Base-by-base conservation (phyloP, 2,329 filamentous ascomycete species). In the Epichloe bromicola region DNA sequence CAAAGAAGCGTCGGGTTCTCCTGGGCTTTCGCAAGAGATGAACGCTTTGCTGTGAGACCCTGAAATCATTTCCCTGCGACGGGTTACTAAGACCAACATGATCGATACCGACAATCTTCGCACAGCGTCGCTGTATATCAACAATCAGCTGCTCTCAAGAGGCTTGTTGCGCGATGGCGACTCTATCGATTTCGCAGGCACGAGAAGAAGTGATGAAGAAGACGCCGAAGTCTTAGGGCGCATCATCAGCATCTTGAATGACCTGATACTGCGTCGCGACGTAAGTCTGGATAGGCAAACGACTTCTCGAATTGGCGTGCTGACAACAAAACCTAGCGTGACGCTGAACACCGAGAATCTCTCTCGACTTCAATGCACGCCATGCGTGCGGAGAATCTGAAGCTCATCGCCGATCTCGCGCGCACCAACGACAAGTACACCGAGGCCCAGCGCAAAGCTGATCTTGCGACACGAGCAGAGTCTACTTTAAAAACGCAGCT, bases 181-280 rank as follows among this genome's bases (percentile, higher is more conserved):
- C 60, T 73, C 71, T 41, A 86, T 98, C 67, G 84, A 96, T 66
- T 98, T 98, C 65, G 82, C 86, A 54, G 73, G 80, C 55, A 84
- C 86, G 8, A 79, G 79, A 49, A 74, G 79, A 55, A 75, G 76
- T 17, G 79, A 78, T 17, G 74, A 79, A 38, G 76, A 74, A 41
- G 63, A 66, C 23, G 55, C 61, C 2, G 79, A 77, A 48, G 86
- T 86, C 17, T 91, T 93, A 82, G 85, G 86, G 19, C 80, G 82
- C 57, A 83, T 97, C 59, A 95, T 98, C 70, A 86, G 91, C 63
- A 77, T 98, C 23, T 82, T 98, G 46, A 95, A 98, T 67, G 93
- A 98, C 64, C 70, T 98, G 59, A 88, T 98, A 53, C 67, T 96
- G 54, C 80, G 90, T 58, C 81, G 90, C 73, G 93, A 98, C 66